Evolutionary conservation across 2,329 filamentous ascomycete species (phyloP), one percentile per base, ranked within the genome.

Genomic region (Pseudogymnoascus sp.): DNA sequence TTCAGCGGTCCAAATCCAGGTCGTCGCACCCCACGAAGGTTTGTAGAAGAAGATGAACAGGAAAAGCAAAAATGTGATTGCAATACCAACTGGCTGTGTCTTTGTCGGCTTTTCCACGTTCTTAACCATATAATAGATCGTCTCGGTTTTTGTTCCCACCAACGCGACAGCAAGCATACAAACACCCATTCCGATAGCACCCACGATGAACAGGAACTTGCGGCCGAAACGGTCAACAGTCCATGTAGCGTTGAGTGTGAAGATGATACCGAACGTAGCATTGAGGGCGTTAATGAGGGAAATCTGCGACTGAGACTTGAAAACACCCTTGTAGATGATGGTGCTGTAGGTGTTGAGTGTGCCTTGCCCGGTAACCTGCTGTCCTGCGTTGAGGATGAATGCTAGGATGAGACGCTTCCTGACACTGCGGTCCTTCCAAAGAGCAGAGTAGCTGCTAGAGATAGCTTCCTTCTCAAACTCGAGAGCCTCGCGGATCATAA

Each of bases 251-350:
- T 89, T 89, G 47, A 89, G 77, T 0, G 87, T 90, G 74, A 90
- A 90, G 21, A 89, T 63, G 64, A 90, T 90, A 62, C 85, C 85
- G 66, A 85, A 87, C 5, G 86, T 90, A 40, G 86, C 86, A 71
- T 89, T 90, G 60, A 90, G 77, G 3, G 87, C 87, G 71, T 90
- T 90, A 77, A 90, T 90, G 33, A 90, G 77, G 64, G 85, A 84
- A 70, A 89, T 88, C 21, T 80, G 84, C 58, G 80, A 75, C 61
- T 73, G 75, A 60, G 74, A 78, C 24, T 75, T 78, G 77, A 86
- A 90, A 24, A 89, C 81, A 70, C 87, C 85, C 74, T 87, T 83
- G 77, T 90, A 90, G 69, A 90, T 87, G 67, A 83, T 82, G n/a
- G 86, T 87, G 17, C 82, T 86, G 78, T 90, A 90, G 3, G 82